Percentiles rank a stretch among this genome's conserved stretches.
These are phyloP conservation scores for Linanthus parryae DNA, from an alignment of 148 eudicot species.

Conservation along the genomic window DNA sequence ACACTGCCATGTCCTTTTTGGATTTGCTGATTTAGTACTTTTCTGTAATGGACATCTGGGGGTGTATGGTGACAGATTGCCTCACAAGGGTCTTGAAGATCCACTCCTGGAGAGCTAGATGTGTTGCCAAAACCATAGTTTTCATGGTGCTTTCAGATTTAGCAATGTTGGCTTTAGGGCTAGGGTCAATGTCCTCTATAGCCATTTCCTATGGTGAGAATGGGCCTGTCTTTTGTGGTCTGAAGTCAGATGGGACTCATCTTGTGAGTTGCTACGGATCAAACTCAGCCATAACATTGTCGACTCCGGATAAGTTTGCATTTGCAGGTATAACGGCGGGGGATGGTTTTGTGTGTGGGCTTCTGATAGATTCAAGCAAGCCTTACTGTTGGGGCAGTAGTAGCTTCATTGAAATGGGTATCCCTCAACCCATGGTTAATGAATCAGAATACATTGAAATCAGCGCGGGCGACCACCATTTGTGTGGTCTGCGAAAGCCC, in stretches of 20 bases:
- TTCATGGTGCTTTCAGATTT: conserved; percentile 31
- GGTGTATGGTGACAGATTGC: conserved; percentile 25
- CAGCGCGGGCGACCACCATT: conserved; percentile 94
- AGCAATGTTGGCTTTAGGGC: conserved; percentile 33
- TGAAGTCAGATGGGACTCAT: conserved; percentile 83
- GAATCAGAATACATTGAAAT: conserved; percentile 67
- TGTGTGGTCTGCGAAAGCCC: conserved; percentile 75
- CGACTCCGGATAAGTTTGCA: conserved; percentile 43
- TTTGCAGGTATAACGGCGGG: conserved; percentile 74
- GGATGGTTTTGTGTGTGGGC: conserved; percentile 87
- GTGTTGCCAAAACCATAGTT: conserved; percentile 25
- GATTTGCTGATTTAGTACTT: conserved; percentile 5
- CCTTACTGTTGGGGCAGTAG: conserved; percentile 96
- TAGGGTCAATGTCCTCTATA: conserved; percentile 79
- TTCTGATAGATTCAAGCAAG: conserved; percentile 40
- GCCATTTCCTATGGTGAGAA: conserved; percentile 83
- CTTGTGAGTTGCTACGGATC: conserved; percentile 72
- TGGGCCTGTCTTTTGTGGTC: conserved; percentile 84
- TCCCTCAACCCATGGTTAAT: conserved; percentile 47
- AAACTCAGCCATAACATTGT: conserved; percentile 47
- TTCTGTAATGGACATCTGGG: conserved; percentile 28
- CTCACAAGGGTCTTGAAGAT: conserved; percentile 21
- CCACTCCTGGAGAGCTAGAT: conserved; percentile 19
- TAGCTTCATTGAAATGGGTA: conserved; percentile 56
- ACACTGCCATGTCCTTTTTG: neutral